Evolutionary conservation across 768 basidiomycete genomes (phyloP).

Genomic region (Pleurotus cornucopiae): DNA sequence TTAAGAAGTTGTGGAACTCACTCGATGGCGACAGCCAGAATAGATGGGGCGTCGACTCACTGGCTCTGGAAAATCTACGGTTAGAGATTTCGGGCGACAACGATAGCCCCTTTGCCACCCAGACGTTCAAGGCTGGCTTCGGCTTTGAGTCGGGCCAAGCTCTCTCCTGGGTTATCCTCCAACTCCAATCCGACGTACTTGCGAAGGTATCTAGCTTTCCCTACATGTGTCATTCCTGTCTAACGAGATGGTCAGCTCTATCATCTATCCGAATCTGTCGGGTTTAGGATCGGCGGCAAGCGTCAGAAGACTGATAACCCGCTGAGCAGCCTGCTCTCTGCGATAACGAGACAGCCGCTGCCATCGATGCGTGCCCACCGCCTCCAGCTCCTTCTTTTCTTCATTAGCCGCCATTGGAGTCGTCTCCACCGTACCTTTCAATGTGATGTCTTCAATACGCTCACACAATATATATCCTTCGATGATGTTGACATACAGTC

Average conservation of each 20-base stretch:
- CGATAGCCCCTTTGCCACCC: constrained; percentile 47
- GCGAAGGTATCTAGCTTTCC: constrained; percentile 44
- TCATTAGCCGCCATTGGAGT: constrained; percentile 76
- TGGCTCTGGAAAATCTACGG: constrained; percentile 64
- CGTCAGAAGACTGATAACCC: constrained; percentile 56
- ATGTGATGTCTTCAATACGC: constrained; percentile 45
- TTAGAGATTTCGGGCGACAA: constrained; percentile 35
- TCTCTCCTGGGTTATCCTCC: constrained; percentile 72
- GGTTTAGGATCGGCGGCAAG: constrained; percentile 39
- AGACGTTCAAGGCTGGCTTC: constrained; percentile 70
- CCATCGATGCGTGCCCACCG: constrained; percentile 36
- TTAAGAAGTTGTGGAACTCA: constrained; percentile 49
- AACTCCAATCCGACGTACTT: constrained; percentile 78
- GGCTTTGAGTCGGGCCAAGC: constrained; percentile 70
- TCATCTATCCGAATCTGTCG: constrained; percentile 53
- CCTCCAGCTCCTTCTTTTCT: constrained; percentile 80
- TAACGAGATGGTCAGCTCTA: constrained; percentile 45
- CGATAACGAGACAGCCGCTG: constrained; percentile 33
- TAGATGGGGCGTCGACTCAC: constrained; percentile 59
- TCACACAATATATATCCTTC: constrained; percentile 58
- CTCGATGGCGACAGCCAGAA: constrained; percentile 61
- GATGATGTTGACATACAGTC: constrained; percentile 69
- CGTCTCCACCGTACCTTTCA: constrained; percentile 57
- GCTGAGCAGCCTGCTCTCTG: constrained; percentile 47
- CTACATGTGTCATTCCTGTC: neutral